These are phyloP conservation scores for Fusarium cicatricum DNA, from an alignment of 2,329 filamentous ascomycete genomes.

Conservation along the genomic window DNA sequence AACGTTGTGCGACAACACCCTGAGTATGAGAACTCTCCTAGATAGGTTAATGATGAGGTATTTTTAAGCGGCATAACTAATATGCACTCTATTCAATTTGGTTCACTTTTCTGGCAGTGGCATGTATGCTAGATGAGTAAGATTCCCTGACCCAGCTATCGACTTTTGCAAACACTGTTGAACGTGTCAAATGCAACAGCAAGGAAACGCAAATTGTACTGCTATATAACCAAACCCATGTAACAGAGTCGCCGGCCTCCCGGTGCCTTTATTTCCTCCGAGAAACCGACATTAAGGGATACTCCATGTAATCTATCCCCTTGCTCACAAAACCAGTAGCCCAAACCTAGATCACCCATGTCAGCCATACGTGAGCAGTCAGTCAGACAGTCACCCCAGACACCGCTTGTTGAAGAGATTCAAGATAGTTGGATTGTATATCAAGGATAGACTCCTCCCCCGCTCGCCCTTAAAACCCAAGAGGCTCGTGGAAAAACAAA, in stretches of 20 bases:
- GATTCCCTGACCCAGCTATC: neutral
- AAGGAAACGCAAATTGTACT: too few species aligned
- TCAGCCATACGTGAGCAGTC: neutral
- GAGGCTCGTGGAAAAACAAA: constrained; percentile 9
- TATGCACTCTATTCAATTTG: neutral
- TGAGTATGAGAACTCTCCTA: constrained; percentile 24
- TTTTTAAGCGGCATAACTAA: constrained; percentile 16
- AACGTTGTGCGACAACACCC: constrained; percentile 15
- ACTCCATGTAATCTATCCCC: neutral
- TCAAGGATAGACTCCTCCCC: constrained; percentile 30
- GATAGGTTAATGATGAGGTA: constrained; percentile 28
- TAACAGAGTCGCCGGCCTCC: too few species aligned
- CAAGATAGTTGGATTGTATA: constrained; percentile 26
- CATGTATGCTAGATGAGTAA: neutral
- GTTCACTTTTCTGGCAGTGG: neutral
- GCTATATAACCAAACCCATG: too few species aligned
- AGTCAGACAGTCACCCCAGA: neutral
- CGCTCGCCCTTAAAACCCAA: constrained; percentile 1
- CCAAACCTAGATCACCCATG: neutral
- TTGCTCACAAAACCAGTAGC: neutral
- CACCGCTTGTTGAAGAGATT: constrained; percentile 1
- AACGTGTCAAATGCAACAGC: too few species aligned
- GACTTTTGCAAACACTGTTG: too few species aligned
- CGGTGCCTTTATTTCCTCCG: too few species aligned
- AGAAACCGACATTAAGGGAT: too few species aligned